Evolutionary conservation across 495 filamentous ascomycete genomes (phyloP).

Genomic region (Hypoxylon intermedium): DNA sequence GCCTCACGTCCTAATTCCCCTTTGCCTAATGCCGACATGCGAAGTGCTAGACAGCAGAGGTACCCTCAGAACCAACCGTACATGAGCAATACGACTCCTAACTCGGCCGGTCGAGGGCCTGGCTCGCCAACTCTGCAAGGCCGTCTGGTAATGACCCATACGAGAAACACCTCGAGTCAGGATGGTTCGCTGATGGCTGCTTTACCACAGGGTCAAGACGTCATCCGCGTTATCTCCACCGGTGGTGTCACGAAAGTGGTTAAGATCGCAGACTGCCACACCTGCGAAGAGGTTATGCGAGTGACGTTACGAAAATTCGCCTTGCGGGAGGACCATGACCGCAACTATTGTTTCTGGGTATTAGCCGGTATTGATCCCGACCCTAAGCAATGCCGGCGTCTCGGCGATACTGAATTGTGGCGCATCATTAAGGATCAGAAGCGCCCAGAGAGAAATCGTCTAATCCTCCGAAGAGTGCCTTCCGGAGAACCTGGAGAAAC

Average conservation of each 20-base stretch:
- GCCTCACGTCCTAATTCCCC: constrained; percentile 77
- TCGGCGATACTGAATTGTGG: constrained; percentile 85
- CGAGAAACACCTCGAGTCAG: constrained; percentile 72
- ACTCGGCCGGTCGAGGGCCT: constrained; percentile 45
- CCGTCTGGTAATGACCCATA: constrained; percentile 58
- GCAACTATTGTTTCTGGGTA: constrained; percentile 83
- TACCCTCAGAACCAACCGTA: constrained; percentile 52
- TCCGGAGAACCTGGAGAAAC: constrained; percentile 81
- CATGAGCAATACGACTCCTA: constrained; percentile 39
- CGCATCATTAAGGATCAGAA: constrained; percentile 77
- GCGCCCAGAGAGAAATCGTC: constrained; percentile 80
- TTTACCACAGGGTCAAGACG: constrained; percentile 76
- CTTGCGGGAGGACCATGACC: constrained; percentile 74
- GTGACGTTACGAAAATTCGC: constrained; percentile 83
- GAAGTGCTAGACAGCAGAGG: constrained; percentile 49
- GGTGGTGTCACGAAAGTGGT: constrained; percentile 90
- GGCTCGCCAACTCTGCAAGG: constrained; percentile 52
- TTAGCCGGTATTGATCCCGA: constrained; percentile 84
- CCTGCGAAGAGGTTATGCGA: constrained; percentile 86
- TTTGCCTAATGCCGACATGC: constrained; percentile 61
- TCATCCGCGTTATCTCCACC: constrained; percentile 90
- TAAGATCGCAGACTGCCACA: constrained; percentile 86
- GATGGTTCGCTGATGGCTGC: constrained; percentile 83
- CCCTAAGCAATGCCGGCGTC: constrained; percentile 74
- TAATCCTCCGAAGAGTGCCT: constrained; percentile 90